A percentile compares a stretch with the other conserved stretches of the same genome.
Conservation (phyloP, 148 eudicot species). For the Spergularia bocconei region DNA sequence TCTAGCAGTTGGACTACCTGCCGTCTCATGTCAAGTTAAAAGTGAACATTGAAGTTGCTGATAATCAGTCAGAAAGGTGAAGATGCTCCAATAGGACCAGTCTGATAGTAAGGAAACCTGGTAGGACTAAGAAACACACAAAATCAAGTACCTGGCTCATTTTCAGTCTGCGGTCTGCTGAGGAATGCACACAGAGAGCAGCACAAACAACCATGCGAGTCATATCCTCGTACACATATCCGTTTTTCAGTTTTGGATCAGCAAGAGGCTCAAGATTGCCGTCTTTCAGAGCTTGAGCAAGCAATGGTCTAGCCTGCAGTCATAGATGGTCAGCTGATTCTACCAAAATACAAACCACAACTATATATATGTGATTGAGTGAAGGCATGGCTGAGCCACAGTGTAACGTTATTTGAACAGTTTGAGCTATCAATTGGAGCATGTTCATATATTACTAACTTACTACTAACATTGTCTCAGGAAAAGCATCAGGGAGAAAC, state of each 20-base stretch:
- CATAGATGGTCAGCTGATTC: neutral
- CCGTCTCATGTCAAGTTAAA: too few species aligned
- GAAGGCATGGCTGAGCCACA: too few species aligned
- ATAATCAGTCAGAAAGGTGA: too few species aligned
- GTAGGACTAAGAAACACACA: neutral
- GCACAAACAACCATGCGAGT: constrained; percentile 61
- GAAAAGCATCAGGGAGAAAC: neutral
- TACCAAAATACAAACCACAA: neutral
- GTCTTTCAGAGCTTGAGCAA: constrained; percentile 39
- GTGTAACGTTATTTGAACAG: neutral
- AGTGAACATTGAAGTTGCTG: too few species aligned
- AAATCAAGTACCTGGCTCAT: constrained; percentile 50
- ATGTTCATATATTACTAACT: neutral
- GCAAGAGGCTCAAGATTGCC: constrained; percentile 34
- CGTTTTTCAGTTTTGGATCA: constrained; percentile 44
- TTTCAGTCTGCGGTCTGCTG: constrained; percentile 48
- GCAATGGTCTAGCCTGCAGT: constrained; percentile 50
- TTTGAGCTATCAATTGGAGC: neutral
- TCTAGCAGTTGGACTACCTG: too few species aligned
- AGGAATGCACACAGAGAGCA: constrained; percentile 47
- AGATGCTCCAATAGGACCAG: too few species aligned
- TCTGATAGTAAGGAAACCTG: too few species aligned
- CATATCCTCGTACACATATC: constrained; percentile 41
- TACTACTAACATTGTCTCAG: neutral
- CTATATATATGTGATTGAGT: too few species aligned